Conservation (phyloP, 768 basidiomycete species). For the Leccinum barrowsii region DNA sequence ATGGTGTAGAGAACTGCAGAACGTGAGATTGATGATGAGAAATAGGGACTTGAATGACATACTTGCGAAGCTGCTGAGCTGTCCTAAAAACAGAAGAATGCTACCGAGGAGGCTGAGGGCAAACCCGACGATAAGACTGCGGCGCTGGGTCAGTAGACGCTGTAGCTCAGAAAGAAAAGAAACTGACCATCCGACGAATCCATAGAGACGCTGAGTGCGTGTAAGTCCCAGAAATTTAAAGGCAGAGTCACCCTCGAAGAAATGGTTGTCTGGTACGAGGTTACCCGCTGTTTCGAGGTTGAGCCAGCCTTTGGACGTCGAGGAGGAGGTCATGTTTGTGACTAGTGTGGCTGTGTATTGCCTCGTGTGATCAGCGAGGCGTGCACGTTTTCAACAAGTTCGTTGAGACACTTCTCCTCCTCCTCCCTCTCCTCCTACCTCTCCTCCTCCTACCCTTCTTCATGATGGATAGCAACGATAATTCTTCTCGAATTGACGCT, state of each 20-base stretch:
- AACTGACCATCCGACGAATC: conserved; percentile 77
- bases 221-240: conserved; percentile 79
- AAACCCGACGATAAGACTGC: conserved; percentile 72
- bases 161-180: background rate
- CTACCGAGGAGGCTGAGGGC: conserved; percentile 76
- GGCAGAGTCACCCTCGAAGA: conserved; percentile 88
- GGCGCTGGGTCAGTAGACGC: background rate
- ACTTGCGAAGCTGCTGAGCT: conserved; percentile 71
- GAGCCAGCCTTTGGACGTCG: conserved; percentile 72
- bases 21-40: background rate
- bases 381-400: background rate
- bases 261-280: conserved; percentile 70
- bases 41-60: conserved; percentile 27
- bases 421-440: background rate
- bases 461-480: background rate
- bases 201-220: conserved; percentile 78
- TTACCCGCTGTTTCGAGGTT: conserved; percentile 70
- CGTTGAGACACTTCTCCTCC: background rate
- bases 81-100: conserved; percentile 71
- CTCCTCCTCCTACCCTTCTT: background rate
- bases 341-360: conserved; percentile 10
- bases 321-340: background rate
- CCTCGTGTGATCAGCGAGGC: conserved; percentile 33
- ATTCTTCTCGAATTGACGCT: background rate
- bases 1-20: conserved; percentile 71